These are phyloP conservation scores for Diaporthe caulivora DNA, from an alignment of 2,329 filamentous ascomycete species.

Conservation along the genomic window DNA sequence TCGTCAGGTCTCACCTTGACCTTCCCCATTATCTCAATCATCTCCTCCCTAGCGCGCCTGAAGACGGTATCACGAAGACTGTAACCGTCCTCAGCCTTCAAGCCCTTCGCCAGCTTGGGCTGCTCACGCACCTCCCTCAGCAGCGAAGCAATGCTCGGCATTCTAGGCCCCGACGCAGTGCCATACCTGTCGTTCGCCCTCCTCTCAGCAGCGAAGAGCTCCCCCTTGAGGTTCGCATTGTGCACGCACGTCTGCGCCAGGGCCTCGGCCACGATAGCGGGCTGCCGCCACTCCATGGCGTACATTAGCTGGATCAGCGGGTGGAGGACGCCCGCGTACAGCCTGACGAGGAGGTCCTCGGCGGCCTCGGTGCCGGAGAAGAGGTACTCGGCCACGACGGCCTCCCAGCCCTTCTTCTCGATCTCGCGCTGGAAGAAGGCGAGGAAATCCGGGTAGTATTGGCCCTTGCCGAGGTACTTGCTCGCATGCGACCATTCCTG, in stretches of 20 bases:
- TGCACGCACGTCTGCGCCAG: constrained; percentile 84
- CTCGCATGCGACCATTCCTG: constrained; percentile 67
- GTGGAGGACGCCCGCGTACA: constrained; percentile 76
- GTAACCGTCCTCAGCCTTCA: constrained; percentile 65
- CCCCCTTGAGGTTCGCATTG: constrained; percentile 63
- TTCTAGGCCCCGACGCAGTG: constrained; percentile 45
- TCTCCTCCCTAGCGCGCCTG: constrained; percentile 70
- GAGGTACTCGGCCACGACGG: constrained; percentile 74
- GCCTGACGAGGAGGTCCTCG: constrained; percentile 75
- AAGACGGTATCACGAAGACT: constrained; percentile 79
- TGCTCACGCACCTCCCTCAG: constrained; percentile 70
- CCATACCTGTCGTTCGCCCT: constrained; percentile 50
- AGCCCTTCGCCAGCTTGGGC: constrained; percentile 67
- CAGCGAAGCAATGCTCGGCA: constrained; percentile 67
- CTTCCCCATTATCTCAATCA: constrained; percentile 70
- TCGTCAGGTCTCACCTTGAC: constrained; percentile 69
- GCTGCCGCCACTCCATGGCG: constrained; percentile 85
- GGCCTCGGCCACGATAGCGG: constrained; percentile 82
- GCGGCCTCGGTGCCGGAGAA: constrained; percentile 75
- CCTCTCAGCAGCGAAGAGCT: constrained; percentile 67
- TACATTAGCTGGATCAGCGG: constrained; percentile 89
- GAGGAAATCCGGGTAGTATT: constrained; percentile 79
- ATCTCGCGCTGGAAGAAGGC: constrained; percentile 83
- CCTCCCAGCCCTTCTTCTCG: constrained; percentile 68
- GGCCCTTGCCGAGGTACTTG: constrained; percentile 70